These are phyloP conservation scores for Drechmeria coniospora DNA, from an alignment of 2,329 filamentous ascomycete genomes.

Conservation along the genomic window DNA sequence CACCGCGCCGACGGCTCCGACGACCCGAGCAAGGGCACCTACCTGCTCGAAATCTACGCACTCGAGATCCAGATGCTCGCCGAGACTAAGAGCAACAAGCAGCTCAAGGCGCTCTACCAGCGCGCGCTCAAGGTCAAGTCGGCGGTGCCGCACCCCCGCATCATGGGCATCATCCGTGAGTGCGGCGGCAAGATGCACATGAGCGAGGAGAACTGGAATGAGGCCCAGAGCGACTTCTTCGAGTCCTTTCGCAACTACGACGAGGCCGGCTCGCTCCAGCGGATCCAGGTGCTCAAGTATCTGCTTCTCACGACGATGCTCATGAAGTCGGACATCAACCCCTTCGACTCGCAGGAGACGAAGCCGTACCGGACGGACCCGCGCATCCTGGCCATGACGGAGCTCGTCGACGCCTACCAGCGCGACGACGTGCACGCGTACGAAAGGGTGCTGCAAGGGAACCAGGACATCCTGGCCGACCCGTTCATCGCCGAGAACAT, in stretches of 20 bases:
- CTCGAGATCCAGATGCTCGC: conserved; percentile 98
- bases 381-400: conserved; percentile 91
- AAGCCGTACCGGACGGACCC: conserved; percentile 96
- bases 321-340: conserved; percentile 97
- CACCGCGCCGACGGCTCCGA: conserved; percentile 75
- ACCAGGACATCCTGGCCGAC: conserved; percentile 79
- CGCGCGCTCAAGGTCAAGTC: conserved; percentile 83
- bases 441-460: conserved; percentile 71
- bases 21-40: conserved; percentile 91
- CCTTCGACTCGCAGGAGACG: conserved; percentile 96
- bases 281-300: conserved; percentile 96
- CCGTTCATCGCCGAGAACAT: conserved; percentile 98
- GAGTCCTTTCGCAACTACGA: conserved; percentile 99
- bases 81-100: conserved; percentile 93
- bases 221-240: conserved; percentile 94
- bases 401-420: conserved; percentile 92
- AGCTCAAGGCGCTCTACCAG: conserved; percentile 83
- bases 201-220: conserved; percentile 98
- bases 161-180: conserved; percentile 97
- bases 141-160: conserved; percentile 95
- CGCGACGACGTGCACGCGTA: conserved; percentile 87
- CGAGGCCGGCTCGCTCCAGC: conserved; percentile 87
- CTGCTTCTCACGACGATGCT: conserved; percentile 93
- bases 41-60: conserved; percentile 88
- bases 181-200: conserved; percentile 99